Base-by-base conservation (phyloP, 1,284 basidiomycete species). In the Ustilago cynodontis region DNA sequence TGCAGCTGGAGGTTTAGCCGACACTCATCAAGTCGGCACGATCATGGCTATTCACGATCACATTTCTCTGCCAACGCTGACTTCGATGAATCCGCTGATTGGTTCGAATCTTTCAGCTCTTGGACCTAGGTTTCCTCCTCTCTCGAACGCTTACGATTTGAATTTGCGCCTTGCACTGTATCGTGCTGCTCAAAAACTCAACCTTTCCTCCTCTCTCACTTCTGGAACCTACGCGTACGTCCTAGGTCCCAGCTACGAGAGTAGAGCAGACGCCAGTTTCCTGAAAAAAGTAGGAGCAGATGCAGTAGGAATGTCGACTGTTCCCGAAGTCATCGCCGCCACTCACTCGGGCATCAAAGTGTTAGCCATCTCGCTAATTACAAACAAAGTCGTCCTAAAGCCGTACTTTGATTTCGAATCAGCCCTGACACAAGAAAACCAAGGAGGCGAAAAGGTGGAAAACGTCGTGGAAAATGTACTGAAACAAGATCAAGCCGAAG, bases 241-340 rank as follows among this genome's bases (percentile, higher is more conserved):
- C 43, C 89, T 90, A 28, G 83, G 83, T 1, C 93, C 93, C 1
- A 92, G 92, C 5, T 94, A 94, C 85, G 93, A 94, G 86, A 92
- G 92, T 0, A 90, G 80, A 7, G 78, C 78, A 18, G 81, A 82
- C 33, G 79, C 75, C 9, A 41, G 52, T 3, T 80, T 81, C 52
- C 55, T 82, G 7, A 67, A 71, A 9, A 45, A 33, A 11, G 69
- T 70, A 8, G 81, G 81, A 13, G 81, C 79, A 18, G 93, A 93
- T 79, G 92, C 93, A 9, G 93, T 94, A 1, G 93, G 93, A 2
- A 94, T 94, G 93, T 93, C 92, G 77, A 94, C 93, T 0, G 90
- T 94, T n/a, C 93, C 93, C 0, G 93, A 94, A 87, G 93, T 94
- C n/a, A 87, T 94, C 20, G 92, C 90, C 0, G 93, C 92, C 22